Evolutionary conservation across 768 basidiomycete species (phyloP).

Genomic region (Lepiota brunneoincarnata): DNA sequence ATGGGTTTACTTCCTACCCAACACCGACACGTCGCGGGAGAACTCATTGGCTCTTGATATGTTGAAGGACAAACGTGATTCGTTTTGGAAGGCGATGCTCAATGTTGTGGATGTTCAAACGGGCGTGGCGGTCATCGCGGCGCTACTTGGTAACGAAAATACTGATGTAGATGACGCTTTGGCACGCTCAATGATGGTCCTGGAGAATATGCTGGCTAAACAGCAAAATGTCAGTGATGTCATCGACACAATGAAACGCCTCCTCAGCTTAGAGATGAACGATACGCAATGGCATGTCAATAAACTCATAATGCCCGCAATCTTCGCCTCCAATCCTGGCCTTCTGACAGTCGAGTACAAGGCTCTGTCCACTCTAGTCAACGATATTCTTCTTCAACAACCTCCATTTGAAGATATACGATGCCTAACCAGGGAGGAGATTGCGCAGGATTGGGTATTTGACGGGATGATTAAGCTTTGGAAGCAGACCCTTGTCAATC

Average conservation of each 20-base stretch:
- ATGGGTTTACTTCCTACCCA: conserved; percentile 66
- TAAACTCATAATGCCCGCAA: conserved; percentile 20
- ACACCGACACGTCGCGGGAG: conserved; percentile 3
- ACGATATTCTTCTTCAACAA: conserved; percentile 35
- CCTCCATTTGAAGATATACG: conserved; percentile 53
- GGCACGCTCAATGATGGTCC: conserved; percentile 43
- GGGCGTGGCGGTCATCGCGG: conserved; percentile 55
- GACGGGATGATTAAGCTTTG: conserved; percentile 51
- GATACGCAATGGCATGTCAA: conserved; percentile 39
- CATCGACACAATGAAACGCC: conserved; percentile 46
- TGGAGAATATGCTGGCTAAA: conserved; percentile 57
- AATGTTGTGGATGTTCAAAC: conserved; percentile 47
- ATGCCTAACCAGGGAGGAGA: conserved; percentile 54
- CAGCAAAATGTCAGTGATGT: conserved; percentile 50
- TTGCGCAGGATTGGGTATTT: conserved; percentile 51
- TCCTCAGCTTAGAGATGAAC: conserved; percentile 29
- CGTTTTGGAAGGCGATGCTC: conserved; percentile 47
- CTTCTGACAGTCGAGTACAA: conserved; percentile 24
- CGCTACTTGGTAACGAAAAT: conserved; percentile 37
- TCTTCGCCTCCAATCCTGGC: conserved; percentile 23
- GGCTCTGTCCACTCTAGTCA: conserved; percentile 4
- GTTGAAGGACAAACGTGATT: conserved; percentile 28
- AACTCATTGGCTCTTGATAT: conserved; percentile 7
- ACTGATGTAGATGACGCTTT: conserved; percentile 37
- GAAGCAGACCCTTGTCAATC: conserved; percentile 40